Evolutionary conservation across 2,329 filamentous ascomycete genomes (phyloP).

Genomic region (Colletotrichum musicola): DNA sequence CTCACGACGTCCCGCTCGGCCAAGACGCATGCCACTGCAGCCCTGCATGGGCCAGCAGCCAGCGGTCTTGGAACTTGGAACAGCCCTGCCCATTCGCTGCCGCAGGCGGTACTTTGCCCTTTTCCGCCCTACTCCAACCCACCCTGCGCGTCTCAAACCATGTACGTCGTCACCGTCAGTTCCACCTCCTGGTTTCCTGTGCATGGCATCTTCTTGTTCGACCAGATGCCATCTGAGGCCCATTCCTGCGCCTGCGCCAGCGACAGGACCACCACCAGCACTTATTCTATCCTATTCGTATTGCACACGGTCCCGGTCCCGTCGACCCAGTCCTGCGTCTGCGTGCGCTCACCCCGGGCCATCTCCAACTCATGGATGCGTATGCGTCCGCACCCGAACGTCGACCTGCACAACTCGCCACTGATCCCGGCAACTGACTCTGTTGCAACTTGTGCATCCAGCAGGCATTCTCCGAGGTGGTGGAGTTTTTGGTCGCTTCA

Average conservation of each 20-base stretch:
- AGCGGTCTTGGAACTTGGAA: constrained; percentile 38
- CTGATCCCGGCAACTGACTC: constrained; percentile 36
- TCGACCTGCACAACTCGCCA: constrained; percentile 31
- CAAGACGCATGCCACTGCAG: constrained; percentile 38
- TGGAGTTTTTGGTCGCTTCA: constrained; percentile 13
- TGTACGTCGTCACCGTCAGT: constrained; percentile 39
- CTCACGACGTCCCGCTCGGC: constrained; percentile 28
- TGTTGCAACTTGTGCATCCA: background rate
- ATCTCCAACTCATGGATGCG: constrained; percentile 20
- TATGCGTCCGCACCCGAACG: background rate
- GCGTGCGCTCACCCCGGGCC: background rate
- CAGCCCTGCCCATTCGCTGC: constrained; percentile 37
- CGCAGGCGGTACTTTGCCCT: constrained; percentile 35
- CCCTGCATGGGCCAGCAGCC: constrained; percentile 38
- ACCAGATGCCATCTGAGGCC: constrained; percentile 38
- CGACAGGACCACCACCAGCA: background rate
- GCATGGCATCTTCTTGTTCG: constrained; percentile 17
- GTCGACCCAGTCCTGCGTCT: background rate
- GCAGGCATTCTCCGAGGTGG: constrained; percentile 34
- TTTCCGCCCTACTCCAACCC: constrained; percentile 36
- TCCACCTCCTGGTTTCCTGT: constrained; percentile 39
- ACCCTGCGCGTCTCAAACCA: constrained; percentile 40
- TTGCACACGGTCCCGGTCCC: constrained; percentile 3
- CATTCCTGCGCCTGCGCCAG: constrained; percentile 27
- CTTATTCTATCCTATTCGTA: background rate